Percentiles rank a stretch among this genome's conserved stretches.
phyloP scores from a whole-genome alignment of 164 flowering plant genomes.

The Liquidambar formosana region DNA sequence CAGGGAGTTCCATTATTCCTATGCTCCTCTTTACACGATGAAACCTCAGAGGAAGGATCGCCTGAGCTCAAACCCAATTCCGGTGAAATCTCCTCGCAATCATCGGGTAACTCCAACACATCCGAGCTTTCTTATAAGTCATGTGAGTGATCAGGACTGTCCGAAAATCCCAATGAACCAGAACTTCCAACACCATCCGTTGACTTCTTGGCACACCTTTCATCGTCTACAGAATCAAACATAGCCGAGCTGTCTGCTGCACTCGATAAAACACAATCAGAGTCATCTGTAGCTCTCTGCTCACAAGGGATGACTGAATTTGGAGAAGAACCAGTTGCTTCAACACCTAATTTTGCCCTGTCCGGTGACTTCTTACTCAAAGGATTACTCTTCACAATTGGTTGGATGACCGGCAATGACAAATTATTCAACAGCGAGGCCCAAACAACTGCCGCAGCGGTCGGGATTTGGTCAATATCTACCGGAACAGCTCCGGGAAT shows the following conservation, averaged over 20 bases:
- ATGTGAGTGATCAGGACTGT: slow-evolving; percentile 22
- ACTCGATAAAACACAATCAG: slow-evolving; percentile 1
- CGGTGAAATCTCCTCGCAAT: slow-evolving; percentile 29
- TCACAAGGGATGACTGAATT: slow-evolving; percentile 24
- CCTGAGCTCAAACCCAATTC: too few relatives aligned
- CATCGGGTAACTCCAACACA: slow-evolving; percentile 21
- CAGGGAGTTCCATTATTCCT: slow-evolving; percentile 22
- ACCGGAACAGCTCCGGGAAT: slow-evolving; percentile 67
- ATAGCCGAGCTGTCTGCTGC: slow-evolving; percentile 20
- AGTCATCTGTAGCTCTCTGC: slow-evolving; percentile 14
- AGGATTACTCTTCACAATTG: slow-evolving; percentile 33
- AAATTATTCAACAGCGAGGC: slow-evolving; percentile 26
- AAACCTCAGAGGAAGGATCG: slow-evolving; percentile 43
- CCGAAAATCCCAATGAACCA: slow-evolving; percentile 26
- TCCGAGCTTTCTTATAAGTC: slow-evolving; percentile 37
- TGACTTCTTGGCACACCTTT: slow-evolving; percentile 9
- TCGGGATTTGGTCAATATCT: slow-evolving; percentile 55
- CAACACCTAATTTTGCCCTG: slow-evolving; percentile 22
- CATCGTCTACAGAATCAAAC: slow-evolving; percentile 17
- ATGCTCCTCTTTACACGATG: slow-evolving; percentile 40
- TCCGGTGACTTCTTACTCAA: slow-evolving; percentile 16
- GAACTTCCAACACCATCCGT: slow-evolving; percentile 36
- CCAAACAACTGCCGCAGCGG: slow-evolving; percentile 45
- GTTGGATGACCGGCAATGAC: slow-evolving; percentile 68
- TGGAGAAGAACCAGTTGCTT: slow-evolving; percentile 15